Evolutionary conservation across 1,284 basidiomycete species (phyloP), one percentile per base, ranked within the genome.

Genomic region (Mixia osmundae): DNA sequence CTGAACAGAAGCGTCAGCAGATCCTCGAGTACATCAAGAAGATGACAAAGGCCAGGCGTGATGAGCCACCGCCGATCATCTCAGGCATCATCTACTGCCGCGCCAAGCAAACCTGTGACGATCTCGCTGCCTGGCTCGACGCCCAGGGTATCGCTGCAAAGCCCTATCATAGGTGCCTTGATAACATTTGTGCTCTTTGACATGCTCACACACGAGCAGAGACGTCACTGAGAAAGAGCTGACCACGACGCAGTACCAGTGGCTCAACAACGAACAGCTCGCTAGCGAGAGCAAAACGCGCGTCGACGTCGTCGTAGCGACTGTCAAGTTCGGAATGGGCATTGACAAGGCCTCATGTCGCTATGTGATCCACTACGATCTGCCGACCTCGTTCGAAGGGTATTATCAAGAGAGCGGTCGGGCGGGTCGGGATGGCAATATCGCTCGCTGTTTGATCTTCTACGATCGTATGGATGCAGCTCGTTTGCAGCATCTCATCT

Each of bases 401-500:
- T 85, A 73, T 55, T 85, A 85, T 51, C 80, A 85, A 52, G 79
- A 85, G 53, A 83, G 78, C 35, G 77, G 77, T 66, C 39, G 35
- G 49, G 80, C 75, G 28, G 80, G 79, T n/a, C 64, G 80, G 37
- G 78, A 85, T 54, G 76, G 76, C 4, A 19, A 36, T 11, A 14
- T 36, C 4, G 15, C 8, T 8, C 10, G 10, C 12, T 28, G n/a
- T 18, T 10, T 10, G 10, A 25, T 9, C 18, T 21, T 8, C 5
- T 14, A n/a, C n/a, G n/a, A 30, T 6, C 10, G 7, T 25, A 7
- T 35, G 6, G 7, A 12, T 15, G 16, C 5, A 9, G 30, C 12
- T 5, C 14, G 8, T 25, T 34, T 15, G 21, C 4, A n/a, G 22
- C 21, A 34, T 21, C 10, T 24, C n/a, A 34, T 34, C n/a, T 32